Percentiles rank a stretch among this genome's conserved stretches.
These are phyloP conservation scores for Poa annua DNA, from an alignment of 176 grass and related monocot genomes.

Conservation along the genomic window DNA sequence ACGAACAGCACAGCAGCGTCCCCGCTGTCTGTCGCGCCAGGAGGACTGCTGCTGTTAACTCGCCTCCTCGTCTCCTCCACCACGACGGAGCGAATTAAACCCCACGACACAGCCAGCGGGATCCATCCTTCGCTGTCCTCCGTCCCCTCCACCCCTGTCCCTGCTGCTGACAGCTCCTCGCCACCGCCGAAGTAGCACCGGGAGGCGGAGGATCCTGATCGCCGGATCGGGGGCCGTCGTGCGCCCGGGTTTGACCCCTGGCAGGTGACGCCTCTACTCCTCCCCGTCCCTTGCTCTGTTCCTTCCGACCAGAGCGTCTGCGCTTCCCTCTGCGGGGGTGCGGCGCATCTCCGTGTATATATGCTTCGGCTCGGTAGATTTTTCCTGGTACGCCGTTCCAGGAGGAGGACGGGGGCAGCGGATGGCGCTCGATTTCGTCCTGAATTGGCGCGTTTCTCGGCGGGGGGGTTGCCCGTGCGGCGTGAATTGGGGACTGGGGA, in stretches of 20 bases:
- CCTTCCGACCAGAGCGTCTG: neutral
- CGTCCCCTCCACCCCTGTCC: neutral
- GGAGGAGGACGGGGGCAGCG: neutral
- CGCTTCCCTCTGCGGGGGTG: neutral
- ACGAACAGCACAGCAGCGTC: neutral
- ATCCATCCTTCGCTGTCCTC: neutral
- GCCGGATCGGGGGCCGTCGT: neutral
- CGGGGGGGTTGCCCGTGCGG: too few species aligned
- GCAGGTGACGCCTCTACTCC: neutral
- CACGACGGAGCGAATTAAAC: slow-evolving; percentile 19
- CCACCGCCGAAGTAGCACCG: neutral
- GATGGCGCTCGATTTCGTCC: neutral
- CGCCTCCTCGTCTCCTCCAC: neutral
- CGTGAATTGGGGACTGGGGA: neutral
- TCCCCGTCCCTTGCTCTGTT: neutral
- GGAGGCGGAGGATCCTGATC: neutral
- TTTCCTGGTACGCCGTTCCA: neutral
- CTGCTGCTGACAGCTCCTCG: neutral
- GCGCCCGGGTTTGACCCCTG: slow-evolving; percentile 6
- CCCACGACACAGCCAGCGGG: neutral
- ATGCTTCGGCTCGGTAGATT: neutral
- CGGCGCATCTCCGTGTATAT: too few species aligned
- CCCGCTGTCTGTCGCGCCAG: slow-evolving; percentile 16
- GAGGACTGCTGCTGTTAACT: slow-evolving; percentile 12
- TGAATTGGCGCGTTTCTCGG: neutral